phyloP scores from a whole-genome alignment of 2,329 filamentous ascomycete species.

The Remersonia thermophila region DNA sequence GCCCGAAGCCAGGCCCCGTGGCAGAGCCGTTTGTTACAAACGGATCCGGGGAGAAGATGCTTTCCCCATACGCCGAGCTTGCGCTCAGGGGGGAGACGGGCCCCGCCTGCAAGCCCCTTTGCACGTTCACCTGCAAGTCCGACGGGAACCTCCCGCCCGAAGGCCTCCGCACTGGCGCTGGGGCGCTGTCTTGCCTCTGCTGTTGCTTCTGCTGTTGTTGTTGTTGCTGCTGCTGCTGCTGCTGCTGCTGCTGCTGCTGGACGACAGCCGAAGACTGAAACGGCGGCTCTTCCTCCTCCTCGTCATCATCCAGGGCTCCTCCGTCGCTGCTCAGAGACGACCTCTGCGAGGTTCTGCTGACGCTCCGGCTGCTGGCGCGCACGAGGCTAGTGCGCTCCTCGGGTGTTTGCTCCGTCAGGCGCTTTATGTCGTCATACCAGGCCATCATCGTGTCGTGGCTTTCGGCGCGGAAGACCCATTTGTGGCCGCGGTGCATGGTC shows the following conservation, averaged over 20 bases:
- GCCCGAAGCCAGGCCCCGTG: no score
- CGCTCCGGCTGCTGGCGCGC: slow-evolving; percentile 63
- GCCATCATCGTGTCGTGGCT: slow-evolving; percentile 90
- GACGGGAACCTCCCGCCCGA: slow-evolving; percentile 95
- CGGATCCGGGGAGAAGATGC: slow-evolving; percentile 12
- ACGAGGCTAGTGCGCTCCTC: slow-evolving; percentile 85
- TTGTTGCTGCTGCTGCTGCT: slow-evolving; percentile 30
- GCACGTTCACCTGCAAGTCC: slow-evolving; percentile 70
- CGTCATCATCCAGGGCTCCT: slow-evolving; percentile 42
- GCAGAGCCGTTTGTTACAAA: no score
- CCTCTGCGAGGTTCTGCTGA: slow-evolving; percentile 53
- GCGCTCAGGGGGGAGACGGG: slow-evolving; percentile 71
- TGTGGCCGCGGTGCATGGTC: slow-evolving; percentile 72
- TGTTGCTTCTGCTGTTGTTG: slow-evolving; percentile 18
- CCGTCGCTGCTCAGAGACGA: slow-evolving; percentile 64
- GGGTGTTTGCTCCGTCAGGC: slow-evolving; percentile 74
- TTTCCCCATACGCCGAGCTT: slow-evolving; percentile 48
- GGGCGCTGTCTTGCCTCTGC: slow-evolving; percentile 35
- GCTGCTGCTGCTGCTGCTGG: slow-evolving; percentile 37
- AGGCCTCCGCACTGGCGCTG: slow-evolving; percentile 51
- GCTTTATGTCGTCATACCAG: slow-evolving; percentile 90
- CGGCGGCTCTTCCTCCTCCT: slow-evolving; percentile 52
- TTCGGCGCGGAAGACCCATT: slow-evolving; percentile 60
- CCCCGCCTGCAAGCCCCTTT: slow-evolving; percentile 68
- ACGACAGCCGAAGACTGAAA: slow-evolving; percentile 46